These are phyloP conservation scores for Corylus avellana DNA, from an alignment of 306 rosid species.

Conservation along the genomic window DNA sequence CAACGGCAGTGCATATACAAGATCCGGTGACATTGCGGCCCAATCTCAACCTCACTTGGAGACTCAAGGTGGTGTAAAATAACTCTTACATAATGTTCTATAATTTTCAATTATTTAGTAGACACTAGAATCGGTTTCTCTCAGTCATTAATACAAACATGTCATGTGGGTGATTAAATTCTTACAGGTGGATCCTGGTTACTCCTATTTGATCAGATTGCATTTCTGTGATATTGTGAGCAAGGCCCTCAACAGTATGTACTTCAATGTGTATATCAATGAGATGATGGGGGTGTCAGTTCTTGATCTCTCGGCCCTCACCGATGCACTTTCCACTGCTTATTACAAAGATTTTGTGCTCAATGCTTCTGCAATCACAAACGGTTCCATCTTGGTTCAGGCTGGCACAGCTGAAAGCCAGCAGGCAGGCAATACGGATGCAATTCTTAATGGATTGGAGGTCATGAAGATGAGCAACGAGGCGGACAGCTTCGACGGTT, in stretches of 20 bases:
- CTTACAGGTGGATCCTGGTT: conserved; percentile 39
- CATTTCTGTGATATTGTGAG: conserved; percentile 94
- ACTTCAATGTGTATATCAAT: conserved; percentile 68
- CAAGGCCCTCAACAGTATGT: conserved; percentile 37
- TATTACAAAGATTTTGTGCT: conserved; percentile 64
- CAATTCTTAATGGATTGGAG: conserved; percentile 79
- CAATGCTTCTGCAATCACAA: conserved; percentile 36
- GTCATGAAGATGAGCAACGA: conserved; percentile 70
- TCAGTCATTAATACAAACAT: too few relatives aligned
- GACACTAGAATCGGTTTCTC: too few relatives aligned
- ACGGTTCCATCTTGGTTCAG: conserved; percentile 57
- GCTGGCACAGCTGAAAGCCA: conserved; percentile 49
- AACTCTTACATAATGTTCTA: too few relatives aligned
- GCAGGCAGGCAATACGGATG: conserved; percentile 42
- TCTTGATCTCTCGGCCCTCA: conserved; percentile 63
- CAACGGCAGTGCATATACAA: conserved; percentile 52
- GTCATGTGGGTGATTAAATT: too few relatives aligned
- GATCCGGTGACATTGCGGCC: conserved; percentile 39
- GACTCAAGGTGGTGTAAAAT: conserved; percentile 29
- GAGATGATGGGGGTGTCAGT: conserved; percentile 41
- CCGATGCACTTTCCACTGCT: conserved; percentile 56
- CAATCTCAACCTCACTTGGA: conserved; percentile 72
- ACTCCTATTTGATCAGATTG: conserved; percentile 69
- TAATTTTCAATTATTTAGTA: too few relatives aligned
- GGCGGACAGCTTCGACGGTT: conserved; percentile 62